A percentile compares a stretch with the other conserved stretches of the same genome.
phyloP scores from a whole-genome alignment of 1,284 basidiomycete genomes.

The Ustanciosporium gigantosporum region DNA sequence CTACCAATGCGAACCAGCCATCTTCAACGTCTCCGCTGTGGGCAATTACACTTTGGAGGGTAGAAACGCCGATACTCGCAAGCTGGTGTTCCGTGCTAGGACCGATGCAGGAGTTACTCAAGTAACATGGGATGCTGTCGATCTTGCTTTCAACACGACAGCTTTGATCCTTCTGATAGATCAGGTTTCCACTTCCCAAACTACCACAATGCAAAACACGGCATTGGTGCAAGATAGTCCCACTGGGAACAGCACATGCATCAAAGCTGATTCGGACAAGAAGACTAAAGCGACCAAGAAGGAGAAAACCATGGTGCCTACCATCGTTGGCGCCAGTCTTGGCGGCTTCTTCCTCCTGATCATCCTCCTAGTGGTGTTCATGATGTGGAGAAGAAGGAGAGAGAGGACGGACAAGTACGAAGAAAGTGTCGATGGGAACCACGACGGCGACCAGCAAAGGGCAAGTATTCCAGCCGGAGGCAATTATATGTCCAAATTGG shows the following conservation, averaged over 20 bases:
- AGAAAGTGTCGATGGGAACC: constrained; percentile 11
- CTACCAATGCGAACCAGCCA: constrained; percentile 23
- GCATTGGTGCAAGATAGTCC: constrained; percentile 7
- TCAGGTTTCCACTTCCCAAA: constrained; percentile 5
- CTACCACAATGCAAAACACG: background rate
- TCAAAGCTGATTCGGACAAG: background rate
- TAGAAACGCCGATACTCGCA: constrained; percentile 7
- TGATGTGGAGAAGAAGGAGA: constrained; percentile 24
- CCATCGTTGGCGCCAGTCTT: constrained; percentile 15
- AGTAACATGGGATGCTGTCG: constrained; percentile 21
- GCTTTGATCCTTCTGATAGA: constrained; percentile 18
- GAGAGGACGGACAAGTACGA: constrained; percentile 12
- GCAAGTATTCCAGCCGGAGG: constrained; percentile 13
- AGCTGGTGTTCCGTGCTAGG: constrained; percentile 15
- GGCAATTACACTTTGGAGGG: constrained; percentile 37
- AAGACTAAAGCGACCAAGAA: background rate
- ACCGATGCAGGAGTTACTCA: constrained; percentile 1
- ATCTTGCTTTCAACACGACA: constrained; percentile 8
- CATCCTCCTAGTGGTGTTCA: constrained; percentile 6
- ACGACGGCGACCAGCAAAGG: background rate
- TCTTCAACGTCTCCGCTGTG: constrained; percentile 5
- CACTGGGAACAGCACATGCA: constrained; percentile 11
- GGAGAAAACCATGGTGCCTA: constrained; percentile 17
- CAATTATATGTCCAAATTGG: constrained; percentile 24
- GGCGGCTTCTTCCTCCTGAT: constrained; percentile 18